Percentiles rank a stretch among this genome's conserved stretches.
Evolutionary conservation across 148 eudicot genomes (phyloP).

Genomic region (Rhododendron vialii): DNA sequence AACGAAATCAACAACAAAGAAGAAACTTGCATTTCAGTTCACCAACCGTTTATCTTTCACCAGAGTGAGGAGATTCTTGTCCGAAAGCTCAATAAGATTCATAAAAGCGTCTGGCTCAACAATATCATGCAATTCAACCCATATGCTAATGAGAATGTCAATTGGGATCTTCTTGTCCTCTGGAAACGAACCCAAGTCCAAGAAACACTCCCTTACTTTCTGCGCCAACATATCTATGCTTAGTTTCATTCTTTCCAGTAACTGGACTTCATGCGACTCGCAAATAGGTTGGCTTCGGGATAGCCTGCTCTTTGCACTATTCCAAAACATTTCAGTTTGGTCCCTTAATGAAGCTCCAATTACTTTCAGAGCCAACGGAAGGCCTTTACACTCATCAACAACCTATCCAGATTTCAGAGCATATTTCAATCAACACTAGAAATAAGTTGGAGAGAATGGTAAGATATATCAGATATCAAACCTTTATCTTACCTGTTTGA

Average conservation of each 20-base stretch:
- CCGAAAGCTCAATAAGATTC: conserved; percentile 69
- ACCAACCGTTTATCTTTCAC: conserved; percentile 69
- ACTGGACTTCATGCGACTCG: conserved; percentile 67
- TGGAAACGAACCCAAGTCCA: conserved; percentile 80
- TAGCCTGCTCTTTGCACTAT: conserved; percentile 62
- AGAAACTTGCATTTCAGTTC: not conserved
- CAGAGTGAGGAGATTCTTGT: conserved; percentile 65
- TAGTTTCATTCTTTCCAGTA: conserved; percentile 66
- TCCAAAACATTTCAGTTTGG: conserved; percentile 64
- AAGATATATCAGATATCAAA: not conserved
- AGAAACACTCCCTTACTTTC: conserved; percentile 72
- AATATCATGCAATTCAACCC: conserved; percentile 78
- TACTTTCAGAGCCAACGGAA: conserved; percentile 84
- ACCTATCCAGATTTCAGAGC: conserved; percentile 34
- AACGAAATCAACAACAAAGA: not conserved
- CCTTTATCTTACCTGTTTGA: conserved; percentile 43
- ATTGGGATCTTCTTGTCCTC: conserved; percentile 78
- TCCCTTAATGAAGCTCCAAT: conserved; percentile 79
- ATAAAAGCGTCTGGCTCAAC: conserved; percentile 73
- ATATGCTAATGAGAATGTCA: conserved; percentile 66
- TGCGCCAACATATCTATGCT: conserved; percentile 53
- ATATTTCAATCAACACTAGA: conserved; percentile 10
- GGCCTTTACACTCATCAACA: conserved; percentile 76
- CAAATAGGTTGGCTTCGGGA: conserved; percentile 62
- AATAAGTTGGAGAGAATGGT: not conserved